These are phyloP conservation scores for Favolaschia claudopus DNA, from an alignment of 768 basidiomycete genomes.

Conservation along the genomic window DNA sequence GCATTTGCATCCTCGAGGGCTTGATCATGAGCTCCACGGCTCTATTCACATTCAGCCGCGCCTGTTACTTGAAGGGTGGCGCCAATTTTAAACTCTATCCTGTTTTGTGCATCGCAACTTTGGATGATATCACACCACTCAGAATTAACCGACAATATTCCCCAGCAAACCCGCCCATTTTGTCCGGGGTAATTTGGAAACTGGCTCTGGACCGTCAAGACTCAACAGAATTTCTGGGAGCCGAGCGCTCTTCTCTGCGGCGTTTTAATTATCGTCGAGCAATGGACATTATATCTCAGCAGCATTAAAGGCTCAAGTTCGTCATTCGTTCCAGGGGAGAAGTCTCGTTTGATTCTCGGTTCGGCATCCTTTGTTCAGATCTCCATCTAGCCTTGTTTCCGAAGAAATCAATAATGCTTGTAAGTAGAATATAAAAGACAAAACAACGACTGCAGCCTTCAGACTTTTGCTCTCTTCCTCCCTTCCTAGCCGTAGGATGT, in stretches of 20 bases:
- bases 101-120: background rate
- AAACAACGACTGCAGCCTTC: background rate
- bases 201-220: background rate
- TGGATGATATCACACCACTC: background rate
- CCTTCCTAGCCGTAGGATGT: conserved; percentile 11
- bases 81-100: background rate
- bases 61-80: background rate
- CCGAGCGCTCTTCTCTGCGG: too few species aligned
- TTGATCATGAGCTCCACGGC: too few species aligned
- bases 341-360: conserved; percentile 25
- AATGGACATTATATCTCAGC: background rate
- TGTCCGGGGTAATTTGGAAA: background rate
- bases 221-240: too few species aligned
- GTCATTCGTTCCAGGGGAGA: background rate
- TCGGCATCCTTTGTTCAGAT: background rate
- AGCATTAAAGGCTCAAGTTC: background rate
- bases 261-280: too few species aligned
- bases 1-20: too few species aligned
- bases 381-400: background rate
- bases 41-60: background rate
- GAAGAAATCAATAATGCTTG: background rate
- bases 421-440: conserved; percentile 14
- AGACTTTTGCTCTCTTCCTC: background rate
- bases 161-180: background rate
- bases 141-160: conserved; percentile 19